These are phyloP conservation scores for Neopestalotiopsis sp. DNA, from an alignment of 2,329 filamentous ascomycete genomes.

Conservation along the genomic window DNA sequence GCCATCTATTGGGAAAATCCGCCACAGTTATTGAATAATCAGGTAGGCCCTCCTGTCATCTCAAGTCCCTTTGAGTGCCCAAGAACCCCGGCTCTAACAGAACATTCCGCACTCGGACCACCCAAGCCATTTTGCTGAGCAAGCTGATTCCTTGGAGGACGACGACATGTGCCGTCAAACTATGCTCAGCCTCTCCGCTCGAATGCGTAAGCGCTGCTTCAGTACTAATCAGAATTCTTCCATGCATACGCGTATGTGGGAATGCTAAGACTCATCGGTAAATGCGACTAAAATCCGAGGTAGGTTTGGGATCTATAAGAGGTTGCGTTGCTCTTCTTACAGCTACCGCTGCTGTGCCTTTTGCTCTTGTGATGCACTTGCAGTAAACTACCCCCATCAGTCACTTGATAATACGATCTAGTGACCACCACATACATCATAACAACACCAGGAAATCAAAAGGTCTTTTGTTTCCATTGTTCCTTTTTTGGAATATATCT, in stretches of 20 bases:
- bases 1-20: not conserved
- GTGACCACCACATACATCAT: not conserved
- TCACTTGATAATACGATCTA: not conserved
- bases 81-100: not conserved
- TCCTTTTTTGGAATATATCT: not conserved
- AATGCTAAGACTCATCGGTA: not conserved
- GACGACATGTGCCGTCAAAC: not conserved
- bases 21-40: constrained; percentile 1
- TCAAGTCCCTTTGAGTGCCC: too few relatives aligned
- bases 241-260: constrained; percentile 3
- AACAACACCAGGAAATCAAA: not conserved
- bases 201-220: constrained; percentile 12
- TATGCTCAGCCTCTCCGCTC: constrained; percentile 8
- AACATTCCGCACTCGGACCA: not conserved
- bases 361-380: not conserved
- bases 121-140: not conserved
- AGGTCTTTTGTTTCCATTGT: not conserved
- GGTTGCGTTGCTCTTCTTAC: not conserved
- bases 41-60: too few relatives aligned
- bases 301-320: constrained; percentile 10
- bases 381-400: not conserved
- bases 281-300: constrained; percentile 3
- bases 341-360: not conserved
- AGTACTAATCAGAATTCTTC: not conserved
- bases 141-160: not conserved